These are phyloP conservation scores for Tolypocladium inflatum DNA, from an alignment of 2,329 filamentous ascomycete species.

Conservation along the genomic window DNA sequence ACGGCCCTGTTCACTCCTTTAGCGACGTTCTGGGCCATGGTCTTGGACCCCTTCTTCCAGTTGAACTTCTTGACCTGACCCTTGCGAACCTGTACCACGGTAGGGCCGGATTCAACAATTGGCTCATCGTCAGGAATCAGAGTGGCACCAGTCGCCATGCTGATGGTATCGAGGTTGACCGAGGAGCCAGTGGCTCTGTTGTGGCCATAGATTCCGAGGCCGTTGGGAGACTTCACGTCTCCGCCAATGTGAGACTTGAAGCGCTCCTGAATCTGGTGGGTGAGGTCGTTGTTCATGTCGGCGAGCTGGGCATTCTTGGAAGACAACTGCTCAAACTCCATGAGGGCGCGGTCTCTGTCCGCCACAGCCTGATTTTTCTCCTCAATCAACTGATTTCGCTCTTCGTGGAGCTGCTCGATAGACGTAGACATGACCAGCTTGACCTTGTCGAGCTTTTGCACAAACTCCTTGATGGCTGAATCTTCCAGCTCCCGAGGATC, in stretches of 20 bases:
- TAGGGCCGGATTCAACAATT: constrained; percentile 65
- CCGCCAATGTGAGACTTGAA: constrained; percentile 68
- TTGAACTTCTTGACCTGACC: constrained; percentile 94
- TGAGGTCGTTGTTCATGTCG: constrained; percentile 91
- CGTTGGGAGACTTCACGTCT: constrained; percentile 39
- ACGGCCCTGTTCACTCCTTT: constrained; percentile 94
- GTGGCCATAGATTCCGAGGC: constrained; percentile 48
- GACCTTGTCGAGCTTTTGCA: constrained; percentile 59
- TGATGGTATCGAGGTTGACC: constrained; percentile 40
- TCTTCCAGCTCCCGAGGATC: constrained; percentile 79
- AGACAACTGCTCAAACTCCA: constrained; percentile 92
- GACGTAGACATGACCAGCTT: constrained; percentile 47
- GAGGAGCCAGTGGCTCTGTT: constrained; percentile 40
- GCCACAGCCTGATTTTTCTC: constrained; percentile 75
- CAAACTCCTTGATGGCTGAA: constrained; percentile 82
- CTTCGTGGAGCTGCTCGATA: constrained; percentile 53
- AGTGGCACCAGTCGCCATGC: constrained; percentile 48
- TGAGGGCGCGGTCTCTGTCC: constrained; percentile 84
- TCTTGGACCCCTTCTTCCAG: constrained; percentile 96
- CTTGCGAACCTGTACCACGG: constrained; percentile 91
- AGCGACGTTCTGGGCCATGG: constrained; percentile 84
- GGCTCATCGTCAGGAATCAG: constrained; percentile 58
- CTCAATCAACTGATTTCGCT: constrained; percentile 73
- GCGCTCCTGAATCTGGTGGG: constrained; percentile 85
- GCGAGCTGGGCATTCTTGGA: constrained; percentile 90